Percentiles rank a stretch among this genome's conserved stretches.
Conservation (phyloP, 192 early-diverging fungal genomes). For the Coemansia sp. region DNA sequence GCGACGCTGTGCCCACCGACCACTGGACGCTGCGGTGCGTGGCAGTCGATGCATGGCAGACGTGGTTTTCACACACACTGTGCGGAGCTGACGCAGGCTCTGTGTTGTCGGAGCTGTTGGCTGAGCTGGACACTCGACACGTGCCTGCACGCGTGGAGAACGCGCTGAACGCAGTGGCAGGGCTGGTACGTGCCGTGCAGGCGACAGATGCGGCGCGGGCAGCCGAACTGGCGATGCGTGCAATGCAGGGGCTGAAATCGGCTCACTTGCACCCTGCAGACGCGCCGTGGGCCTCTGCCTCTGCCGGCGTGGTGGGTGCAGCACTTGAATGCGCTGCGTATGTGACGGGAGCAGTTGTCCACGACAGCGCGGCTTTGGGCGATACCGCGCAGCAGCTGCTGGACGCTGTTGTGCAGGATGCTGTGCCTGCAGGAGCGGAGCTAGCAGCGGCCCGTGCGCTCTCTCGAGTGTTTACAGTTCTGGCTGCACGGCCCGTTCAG, state of each 20-base stretch:
- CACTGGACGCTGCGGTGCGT: conserved; percentile 35
- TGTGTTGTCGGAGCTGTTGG: neutral
- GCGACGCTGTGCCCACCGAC: conserved; percentile 12
- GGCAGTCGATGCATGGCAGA: conserved; percentile 31
- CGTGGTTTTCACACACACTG: conserved; percentile 10
- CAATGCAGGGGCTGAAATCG: conserved; percentile 3
- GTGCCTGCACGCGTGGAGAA: conserved; percentile 32
- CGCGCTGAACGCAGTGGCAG: conserved; percentile 20
- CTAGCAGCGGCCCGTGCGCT: conserved; percentile 7
- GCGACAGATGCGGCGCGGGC: conserved; percentile 14
- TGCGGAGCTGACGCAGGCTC: neutral
- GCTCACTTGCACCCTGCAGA: conserved; percentile 4
- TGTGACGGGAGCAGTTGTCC: conserved; percentile 12
- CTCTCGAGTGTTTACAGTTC: conserved; percentile 6
- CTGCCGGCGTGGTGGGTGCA: conserved; percentile 24
- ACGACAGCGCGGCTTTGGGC: conserved; percentile 19
- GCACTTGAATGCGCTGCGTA: conserved; percentile 32
- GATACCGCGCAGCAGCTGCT: conserved; percentile 24
- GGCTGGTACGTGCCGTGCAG: conserved; percentile 18
- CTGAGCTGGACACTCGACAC: conserved; percentile 4
- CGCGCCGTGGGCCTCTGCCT: neutral
- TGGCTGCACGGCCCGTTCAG: conserved; percentile 6
- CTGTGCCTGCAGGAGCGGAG: conserved; percentile 5
- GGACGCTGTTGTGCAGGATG: neutral
- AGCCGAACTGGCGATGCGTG: conserved; percentile 20